Conservation (phyloP, 31 red algal species). For the Odonthalia washingtoniensis region DNA sequence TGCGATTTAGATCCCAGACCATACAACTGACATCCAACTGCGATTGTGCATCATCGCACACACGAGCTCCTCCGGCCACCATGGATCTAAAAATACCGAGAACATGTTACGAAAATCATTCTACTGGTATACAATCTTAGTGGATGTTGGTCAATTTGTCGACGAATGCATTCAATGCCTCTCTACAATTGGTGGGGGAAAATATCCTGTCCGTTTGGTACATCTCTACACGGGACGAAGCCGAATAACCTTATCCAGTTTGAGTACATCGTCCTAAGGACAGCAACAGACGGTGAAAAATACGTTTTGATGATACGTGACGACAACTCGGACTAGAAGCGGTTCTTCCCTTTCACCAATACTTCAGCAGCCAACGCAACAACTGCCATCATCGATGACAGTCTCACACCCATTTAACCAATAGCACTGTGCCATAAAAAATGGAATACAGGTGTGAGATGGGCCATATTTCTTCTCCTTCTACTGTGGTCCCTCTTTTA, state of each 20-base stretch:
- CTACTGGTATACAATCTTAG: background rate
- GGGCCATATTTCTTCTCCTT: too few species aligned
- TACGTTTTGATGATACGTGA: slow-evolving; percentile 3
- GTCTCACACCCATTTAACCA: too few species aligned
- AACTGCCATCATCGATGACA: background rate
- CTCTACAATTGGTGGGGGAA: background rate
- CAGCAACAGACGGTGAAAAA: background rate
- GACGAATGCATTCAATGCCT: slow-evolving; percentile 1
- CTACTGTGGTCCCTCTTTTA: too few species aligned
- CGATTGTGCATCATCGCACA: slow-evolving; percentile 29
- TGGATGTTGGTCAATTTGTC: background rate
- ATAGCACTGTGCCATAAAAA: too few species aligned
- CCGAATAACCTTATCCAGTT: slow-evolving; percentile 29
- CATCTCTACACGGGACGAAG: background rate
- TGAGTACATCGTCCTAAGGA: background rate
- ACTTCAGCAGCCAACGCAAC: background rate
- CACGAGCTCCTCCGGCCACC: slow-evolving; percentile 10
- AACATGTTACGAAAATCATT: background rate
- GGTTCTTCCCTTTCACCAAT: slow-evolving; percentile 7
- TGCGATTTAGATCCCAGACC: slow-evolving; percentile 36
- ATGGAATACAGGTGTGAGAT: too few species aligned
- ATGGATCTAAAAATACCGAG: background rate
- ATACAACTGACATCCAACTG: slow-evolving; percentile 4
- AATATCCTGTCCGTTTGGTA: background rate
- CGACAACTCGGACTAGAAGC: background rate